Conservation (phyloP, 1,284 basidiomycete genomes). For the Trichosporon coremiiforme region DNA sequence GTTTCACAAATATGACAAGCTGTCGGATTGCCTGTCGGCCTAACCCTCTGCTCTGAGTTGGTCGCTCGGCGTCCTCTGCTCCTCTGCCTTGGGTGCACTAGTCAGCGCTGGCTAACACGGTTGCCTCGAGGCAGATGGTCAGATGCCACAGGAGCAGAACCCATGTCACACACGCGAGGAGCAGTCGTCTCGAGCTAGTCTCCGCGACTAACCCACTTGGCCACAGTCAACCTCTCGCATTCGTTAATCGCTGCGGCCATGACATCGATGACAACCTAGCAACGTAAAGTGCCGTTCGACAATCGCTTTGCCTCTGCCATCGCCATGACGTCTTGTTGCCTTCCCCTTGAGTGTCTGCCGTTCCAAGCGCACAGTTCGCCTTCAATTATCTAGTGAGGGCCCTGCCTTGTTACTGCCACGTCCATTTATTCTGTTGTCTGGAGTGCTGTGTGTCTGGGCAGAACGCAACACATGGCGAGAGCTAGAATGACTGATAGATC, state of each 20-base stretch:
- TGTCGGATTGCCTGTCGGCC: constrained; percentile 3
- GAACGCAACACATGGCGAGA: not conserved
- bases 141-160: not conserved
- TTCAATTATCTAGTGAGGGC: not conserved
- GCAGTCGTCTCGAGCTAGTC: constrained; percentile 5
- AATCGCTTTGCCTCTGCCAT: not conserved
- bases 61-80: not conserved
- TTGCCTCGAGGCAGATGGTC: not conserved
- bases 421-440: not conserved
- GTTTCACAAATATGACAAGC: constrained; percentile 2
- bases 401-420: not conserved
- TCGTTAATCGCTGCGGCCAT: not conserved
- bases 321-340: not conserved
- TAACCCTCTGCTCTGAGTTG: not conserved
- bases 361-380: not conserved
- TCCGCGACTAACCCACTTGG: constrained; percentile 9
- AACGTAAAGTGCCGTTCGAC: not conserved
- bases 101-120: not conserved
- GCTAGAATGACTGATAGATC: not conserved
- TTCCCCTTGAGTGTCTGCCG: not conserved
- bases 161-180: not conserved
- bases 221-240: not conserved
- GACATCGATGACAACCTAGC: not conserved
- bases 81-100: not conserved
- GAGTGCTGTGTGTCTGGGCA: not conserved